Conservation (phyloP, 1,139 yeast species). For the Diutina catenulata region DNA sequence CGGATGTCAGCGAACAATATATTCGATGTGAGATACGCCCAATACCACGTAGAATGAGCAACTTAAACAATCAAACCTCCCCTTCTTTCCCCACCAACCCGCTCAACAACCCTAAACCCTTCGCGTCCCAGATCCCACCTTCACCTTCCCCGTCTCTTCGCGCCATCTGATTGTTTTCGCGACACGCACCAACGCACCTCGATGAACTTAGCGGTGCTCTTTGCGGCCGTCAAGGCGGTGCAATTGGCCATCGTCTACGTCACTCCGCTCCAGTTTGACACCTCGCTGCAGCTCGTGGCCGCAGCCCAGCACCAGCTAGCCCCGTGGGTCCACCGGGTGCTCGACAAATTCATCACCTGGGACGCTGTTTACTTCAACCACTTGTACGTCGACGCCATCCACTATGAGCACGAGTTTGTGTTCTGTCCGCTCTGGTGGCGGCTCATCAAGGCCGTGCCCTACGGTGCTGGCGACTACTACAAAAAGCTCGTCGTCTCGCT, state of each 20-base stretch:
- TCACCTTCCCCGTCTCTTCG: too few relatives aligned
- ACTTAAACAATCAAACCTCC: too few relatives aligned
- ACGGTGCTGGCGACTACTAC: constrained; percentile 24
- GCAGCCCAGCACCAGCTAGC: neutral
- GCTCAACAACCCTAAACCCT: too few relatives aligned
- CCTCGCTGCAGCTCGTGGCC: constrained; percentile 24
- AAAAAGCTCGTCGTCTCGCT: constrained; percentile 31
- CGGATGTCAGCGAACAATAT: too few relatives aligned
- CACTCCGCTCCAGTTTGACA: constrained; percentile 38
- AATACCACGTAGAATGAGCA: too few relatives aligned
- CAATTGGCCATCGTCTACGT: constrained; percentile 26
- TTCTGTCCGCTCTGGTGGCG: constrained; percentile 75
- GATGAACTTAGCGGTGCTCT: constrained; percentile 11
- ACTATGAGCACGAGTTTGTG: constrained; percentile 83
- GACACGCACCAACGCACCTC: too few relatives aligned
- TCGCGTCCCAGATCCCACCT: too few relatives aligned
- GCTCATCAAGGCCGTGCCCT: constrained; percentile 21
- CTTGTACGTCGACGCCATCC: constrained; percentile 35
- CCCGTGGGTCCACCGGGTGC: neutral
- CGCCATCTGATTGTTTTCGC: too few relatives aligned
- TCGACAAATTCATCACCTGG: constrained; percentile 43
- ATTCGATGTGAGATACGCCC: too few relatives aligned
- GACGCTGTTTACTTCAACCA: constrained; percentile 72
- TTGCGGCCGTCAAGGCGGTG: constrained; percentile 19
- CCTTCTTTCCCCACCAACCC: too few relatives aligned